Conservation (phyloP, 2,329 filamentous ascomycete species). For the Didymella lethalis region DNA sequence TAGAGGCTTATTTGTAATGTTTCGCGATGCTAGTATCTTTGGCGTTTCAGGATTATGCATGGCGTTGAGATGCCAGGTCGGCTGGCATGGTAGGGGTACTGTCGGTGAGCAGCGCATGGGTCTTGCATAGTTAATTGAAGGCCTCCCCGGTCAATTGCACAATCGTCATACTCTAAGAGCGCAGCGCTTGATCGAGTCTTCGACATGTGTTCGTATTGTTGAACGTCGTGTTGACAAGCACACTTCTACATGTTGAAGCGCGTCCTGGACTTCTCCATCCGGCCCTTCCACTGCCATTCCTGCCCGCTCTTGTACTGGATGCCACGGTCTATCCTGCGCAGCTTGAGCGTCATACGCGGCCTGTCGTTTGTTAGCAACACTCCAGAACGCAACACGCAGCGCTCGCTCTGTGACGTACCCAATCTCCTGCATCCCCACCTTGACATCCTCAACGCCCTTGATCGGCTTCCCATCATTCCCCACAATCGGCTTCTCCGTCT, state of each 20-base stretch:
- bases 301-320: slow-evolving; percentile 78
- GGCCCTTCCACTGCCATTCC: slow-evolving; percentile 96
- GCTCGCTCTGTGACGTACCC: slow-evolving; percentile 54
- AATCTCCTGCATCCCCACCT: slow-evolving; percentile 88
- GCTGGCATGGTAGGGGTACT: slow-evolving; percentile 4
- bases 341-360: slow-evolving; percentile 77
- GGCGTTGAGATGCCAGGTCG: slow-evolving; percentile 8
- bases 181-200: background rate
- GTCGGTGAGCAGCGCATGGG: slow-evolving; percentile 4
- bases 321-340: slow-evolving; percentile 89
- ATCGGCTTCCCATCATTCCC: slow-evolving; percentile 83
- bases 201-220: background rate
- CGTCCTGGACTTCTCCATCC: slow-evolving; percentile 93
- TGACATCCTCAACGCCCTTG: slow-evolving; percentile 83
- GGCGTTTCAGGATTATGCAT: slow-evolving; percentile 7
- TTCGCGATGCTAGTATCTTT: slow-evolving; percentile 10
- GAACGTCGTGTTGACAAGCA: background rate
- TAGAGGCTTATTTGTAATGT: background rate
- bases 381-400: background rate
- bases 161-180: background rate
- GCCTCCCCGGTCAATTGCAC: slow-evolving; percentile 1
- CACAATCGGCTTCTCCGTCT: slow-evolving; percentile 85
- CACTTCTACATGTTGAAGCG: slow-evolving; percentile 80
- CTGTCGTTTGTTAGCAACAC: slow-evolving; percentile 18
- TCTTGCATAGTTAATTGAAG: slow-evolving; percentile 5